Evolutionary conservation across 2,329 filamentous ascomycete genomes (phyloP).

Genomic region (Arthrobotrys pseudoclavata): DNA sequence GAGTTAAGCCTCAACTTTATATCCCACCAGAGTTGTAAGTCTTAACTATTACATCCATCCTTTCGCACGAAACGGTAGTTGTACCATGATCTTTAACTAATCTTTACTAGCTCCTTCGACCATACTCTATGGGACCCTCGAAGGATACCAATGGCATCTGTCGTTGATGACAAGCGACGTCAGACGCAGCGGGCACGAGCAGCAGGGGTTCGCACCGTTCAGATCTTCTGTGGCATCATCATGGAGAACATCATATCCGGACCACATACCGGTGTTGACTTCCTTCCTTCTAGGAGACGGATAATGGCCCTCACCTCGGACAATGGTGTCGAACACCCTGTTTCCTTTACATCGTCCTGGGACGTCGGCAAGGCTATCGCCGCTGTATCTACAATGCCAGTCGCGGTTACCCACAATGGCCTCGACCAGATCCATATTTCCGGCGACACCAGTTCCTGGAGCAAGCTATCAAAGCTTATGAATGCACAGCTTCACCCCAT

Average conservation of each 20-base stretch:
- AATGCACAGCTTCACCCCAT: slow-evolving; percentile 20
- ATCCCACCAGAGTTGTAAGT: slow-evolving; percentile 60
- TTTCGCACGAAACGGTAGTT: slow-evolving; percentile 28
- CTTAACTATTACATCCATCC: slow-evolving; percentile 11
- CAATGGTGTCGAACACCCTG: slow-evolving; percentile 16
- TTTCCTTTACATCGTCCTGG: slow-evolving; percentile 59
- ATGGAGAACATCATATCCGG: slow-evolving; percentile 57
- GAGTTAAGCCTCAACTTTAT: slow-evolving; percentile 55
- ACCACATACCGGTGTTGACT: slow-evolving; percentile 50
- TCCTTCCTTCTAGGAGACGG: slow-evolving; percentile 38
- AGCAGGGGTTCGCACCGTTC: slow-evolving; percentile 46
- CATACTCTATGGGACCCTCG: slow-evolving; percentile 53
- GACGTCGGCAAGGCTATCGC: slow-evolving; percentile 57
- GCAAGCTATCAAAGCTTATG: slow-evolving; percentile 48
- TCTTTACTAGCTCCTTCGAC: slow-evolving; percentile 48
- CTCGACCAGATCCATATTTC: slow-evolving; percentile 50
- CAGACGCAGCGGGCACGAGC: slow-evolving; percentile 43
- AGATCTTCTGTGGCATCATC: slow-evolving; percentile 57
- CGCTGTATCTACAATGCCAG: slow-evolving; percentile 43
- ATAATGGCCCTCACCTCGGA: slow-evolving; percentile 34
- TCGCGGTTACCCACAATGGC: slow-evolving; percentile 21
- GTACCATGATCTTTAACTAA: slow-evolving; percentile 32
- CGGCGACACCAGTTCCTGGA: slow-evolving; percentile 51
- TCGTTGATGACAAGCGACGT: slow-evolving; percentile 54
- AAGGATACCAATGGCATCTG: slow-evolving; percentile 49